Evolutionary conservation across 805 yeast species (phyloP).

Genomic region (Vanderwaltozyma yarrowii): DNA sequence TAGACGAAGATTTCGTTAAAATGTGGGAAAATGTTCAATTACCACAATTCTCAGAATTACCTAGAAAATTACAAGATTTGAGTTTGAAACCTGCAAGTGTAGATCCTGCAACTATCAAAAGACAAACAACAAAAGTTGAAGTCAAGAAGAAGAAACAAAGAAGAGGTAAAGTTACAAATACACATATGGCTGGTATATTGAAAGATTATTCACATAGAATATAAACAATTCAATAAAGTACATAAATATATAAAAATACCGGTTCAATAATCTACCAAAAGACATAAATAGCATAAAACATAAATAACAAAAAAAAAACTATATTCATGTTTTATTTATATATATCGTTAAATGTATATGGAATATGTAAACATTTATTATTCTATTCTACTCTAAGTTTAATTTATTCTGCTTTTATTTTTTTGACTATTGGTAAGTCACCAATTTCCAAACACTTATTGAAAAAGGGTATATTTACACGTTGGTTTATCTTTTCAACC

Average conservation of each 20-base stretch:
- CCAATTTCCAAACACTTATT: constrained; percentile 5
- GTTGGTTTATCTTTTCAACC: constrained; percentile 14
- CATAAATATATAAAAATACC: too few relatives aligned
- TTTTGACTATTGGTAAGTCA: background rate
- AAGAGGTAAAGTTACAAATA: constrained; percentile 87
- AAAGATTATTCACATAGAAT: constrained; percentile 57
- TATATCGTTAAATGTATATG: background rate
- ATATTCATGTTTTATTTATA: background rate
- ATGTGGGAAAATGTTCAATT: constrained; percentile 74
- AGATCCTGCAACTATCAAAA: constrained; percentile 90
- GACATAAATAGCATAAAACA: background rate
- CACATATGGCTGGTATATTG: constrained; percentile 92
- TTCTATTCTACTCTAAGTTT: too few relatives aligned
- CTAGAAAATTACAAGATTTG: constrained; percentile 62
- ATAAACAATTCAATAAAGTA: constrained; percentile 5
- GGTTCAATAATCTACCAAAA: too few relatives aligned
- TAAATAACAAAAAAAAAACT: background rate
- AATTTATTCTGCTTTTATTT: too few relatives aligned
- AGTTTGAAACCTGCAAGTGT: constrained; percentile 96
- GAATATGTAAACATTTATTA: too few relatives aligned
- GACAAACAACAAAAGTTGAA: constrained; percentile 43
- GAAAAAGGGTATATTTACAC: constrained; percentile 2
- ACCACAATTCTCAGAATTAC: constrained; percentile 76
- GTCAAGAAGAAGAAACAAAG: constrained; percentile 87
- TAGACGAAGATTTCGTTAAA: constrained; percentile 72